Conservation (phyloP, 2,329 filamentous ascomycete genomes). For the Ilyonectria sp. region DNA sequence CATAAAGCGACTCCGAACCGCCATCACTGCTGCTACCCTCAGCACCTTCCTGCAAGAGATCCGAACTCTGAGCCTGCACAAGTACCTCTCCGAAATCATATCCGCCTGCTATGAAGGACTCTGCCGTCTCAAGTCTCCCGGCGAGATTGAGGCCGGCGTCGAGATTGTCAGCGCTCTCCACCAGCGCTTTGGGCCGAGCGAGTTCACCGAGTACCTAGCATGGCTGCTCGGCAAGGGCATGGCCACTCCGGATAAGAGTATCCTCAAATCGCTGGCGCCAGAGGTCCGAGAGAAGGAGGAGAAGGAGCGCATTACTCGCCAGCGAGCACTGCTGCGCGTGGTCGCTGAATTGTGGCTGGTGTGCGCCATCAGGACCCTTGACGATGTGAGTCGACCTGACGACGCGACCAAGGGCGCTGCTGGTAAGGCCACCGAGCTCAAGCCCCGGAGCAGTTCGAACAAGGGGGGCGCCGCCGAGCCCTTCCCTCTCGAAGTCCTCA, state of each 20-base stretch:
- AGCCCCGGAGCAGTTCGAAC: slow-evolving; percentile 66
- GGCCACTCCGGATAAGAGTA: slow-evolving; percentile 89
- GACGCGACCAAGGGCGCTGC: slow-evolving; percentile 74
- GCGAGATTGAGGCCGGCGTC: slow-evolving; percentile 92
- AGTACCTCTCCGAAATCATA: slow-evolving; percentile 97
- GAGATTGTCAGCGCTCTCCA: slow-evolving; percentile 96
- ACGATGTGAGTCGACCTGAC: slow-evolving; percentile 74
- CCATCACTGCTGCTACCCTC: slow-evolving; percentile 84
- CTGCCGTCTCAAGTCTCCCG: slow-evolving; percentile 90
- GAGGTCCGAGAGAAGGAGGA: slow-evolving; percentile 96
- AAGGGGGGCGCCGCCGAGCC: slow-evolving; percentile 83
- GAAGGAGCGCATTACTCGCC: slow-evolving; percentile 90
- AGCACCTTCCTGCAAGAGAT: slow-evolving; percentile 92
- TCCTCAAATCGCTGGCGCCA: slow-evolving; percentile 81
- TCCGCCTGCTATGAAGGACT: slow-evolving; percentile 96
- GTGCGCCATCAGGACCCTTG: slow-evolving; percentile 85
- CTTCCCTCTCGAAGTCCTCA: slow-evolving; percentile 96
- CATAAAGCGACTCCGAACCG: slow-evolving; percentile 94
- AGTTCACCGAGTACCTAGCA: slow-evolving; percentile 92
- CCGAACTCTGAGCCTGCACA: slow-evolving; percentile 90
- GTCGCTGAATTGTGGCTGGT: slow-evolving; percentile 98
- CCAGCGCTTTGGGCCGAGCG: slow-evolving; percentile 90
- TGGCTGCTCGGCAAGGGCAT: slow-evolving; percentile 94
- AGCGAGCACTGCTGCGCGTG: slow-evolving; percentile 88
- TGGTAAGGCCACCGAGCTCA: slow-evolving; percentile 74